phyloP scores from a whole-genome alignment of 1,139 yeast species.

The Suhomyces terraborum region DNA sequence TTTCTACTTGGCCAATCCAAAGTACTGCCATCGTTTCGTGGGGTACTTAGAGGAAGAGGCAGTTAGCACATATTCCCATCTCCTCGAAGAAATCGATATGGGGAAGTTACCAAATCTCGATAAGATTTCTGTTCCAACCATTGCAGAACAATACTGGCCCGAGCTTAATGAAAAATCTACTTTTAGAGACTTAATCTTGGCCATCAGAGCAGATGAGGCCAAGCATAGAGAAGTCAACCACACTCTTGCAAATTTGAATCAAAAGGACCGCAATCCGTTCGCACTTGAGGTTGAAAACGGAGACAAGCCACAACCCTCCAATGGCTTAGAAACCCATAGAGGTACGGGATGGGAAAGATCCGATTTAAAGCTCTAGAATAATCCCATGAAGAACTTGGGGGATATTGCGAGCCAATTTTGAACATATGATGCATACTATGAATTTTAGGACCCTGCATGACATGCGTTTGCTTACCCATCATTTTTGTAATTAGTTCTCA shows the following conservation, averaged over 20 bases:
- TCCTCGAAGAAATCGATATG: constrained; percentile 54
- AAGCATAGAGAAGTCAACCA: constrained; percentile 79
- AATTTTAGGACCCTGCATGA: too few species aligned
- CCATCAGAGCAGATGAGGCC: constrained; percentile 66
- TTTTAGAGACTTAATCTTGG: constrained; percentile 60
- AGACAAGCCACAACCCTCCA: constrained; percentile 55
- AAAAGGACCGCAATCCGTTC: constrained; percentile 69
- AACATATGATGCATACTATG: too few species aligned
- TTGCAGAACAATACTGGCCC: constrained; percentile 67
- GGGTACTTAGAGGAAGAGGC: constrained; percentile 84
- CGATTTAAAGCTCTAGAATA: constrained; percentile 32
- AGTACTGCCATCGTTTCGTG: constrained; percentile 72
- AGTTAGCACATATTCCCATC: constrained; percentile 67
- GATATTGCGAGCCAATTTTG: too few species aligned
- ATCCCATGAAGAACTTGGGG: too few species aligned
- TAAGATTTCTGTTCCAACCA: constrained; percentile 48
- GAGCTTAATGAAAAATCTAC: constrained; percentile 50
- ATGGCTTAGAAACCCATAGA: constrained; percentile 49
- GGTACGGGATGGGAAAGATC: constrained; percentile 67
- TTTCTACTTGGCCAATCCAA: constrained; percentile 60
- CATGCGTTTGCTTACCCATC: too few species aligned
- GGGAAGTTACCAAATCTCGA: constrained; percentile 56
- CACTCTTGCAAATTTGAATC: constrained; percentile 66
- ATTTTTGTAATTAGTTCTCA: too few species aligned
- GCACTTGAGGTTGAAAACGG: constrained; percentile 47